phyloP scores from a whole-genome alignment of 2,329 filamentous ascomycete genomes.

The Cladosporium oxysporum region DNA sequence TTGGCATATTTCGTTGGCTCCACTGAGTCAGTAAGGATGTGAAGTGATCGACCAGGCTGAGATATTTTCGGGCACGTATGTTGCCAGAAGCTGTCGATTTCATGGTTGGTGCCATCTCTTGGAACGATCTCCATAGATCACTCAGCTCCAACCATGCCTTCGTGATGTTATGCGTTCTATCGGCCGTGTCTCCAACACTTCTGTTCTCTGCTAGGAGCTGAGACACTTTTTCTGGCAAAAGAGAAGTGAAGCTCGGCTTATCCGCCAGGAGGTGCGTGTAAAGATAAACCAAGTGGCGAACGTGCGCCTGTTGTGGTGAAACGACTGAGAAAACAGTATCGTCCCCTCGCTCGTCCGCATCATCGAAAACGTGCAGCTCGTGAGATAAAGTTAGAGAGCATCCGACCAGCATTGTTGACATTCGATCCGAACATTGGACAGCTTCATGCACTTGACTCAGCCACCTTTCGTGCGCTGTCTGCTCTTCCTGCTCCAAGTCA shows the following conservation, averaged over 20 bases:
- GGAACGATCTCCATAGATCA: neutral
- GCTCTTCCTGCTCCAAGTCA: neutral
- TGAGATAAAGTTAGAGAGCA: neutral
- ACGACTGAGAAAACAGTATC: neutral
- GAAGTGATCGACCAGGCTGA: neutral
- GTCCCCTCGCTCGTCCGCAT: neutral
- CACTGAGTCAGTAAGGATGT: neutral
- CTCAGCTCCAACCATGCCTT: neutral
- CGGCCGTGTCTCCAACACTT: neutral
- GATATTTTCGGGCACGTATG: neutral
- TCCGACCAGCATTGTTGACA: neutral
- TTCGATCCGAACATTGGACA: neutral
- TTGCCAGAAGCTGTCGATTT: neutral
- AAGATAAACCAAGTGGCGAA: neutral
- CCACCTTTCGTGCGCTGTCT: neutral
- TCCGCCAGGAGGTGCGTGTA: neutral
- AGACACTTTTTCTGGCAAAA: neutral
- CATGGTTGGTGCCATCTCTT: neutral
- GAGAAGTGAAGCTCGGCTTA: neutral
- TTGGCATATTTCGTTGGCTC: neutral
- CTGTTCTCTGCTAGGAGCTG: neutral
- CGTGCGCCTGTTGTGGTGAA: neutral
- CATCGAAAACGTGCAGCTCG: neutral
- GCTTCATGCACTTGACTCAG: neutral
- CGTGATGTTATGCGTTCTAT: neutral